These are phyloP conservation scores for Actinomucor elegans DNA, from an alignment of 371 early-diverging fungal species.

Conservation along the genomic window DNA sequence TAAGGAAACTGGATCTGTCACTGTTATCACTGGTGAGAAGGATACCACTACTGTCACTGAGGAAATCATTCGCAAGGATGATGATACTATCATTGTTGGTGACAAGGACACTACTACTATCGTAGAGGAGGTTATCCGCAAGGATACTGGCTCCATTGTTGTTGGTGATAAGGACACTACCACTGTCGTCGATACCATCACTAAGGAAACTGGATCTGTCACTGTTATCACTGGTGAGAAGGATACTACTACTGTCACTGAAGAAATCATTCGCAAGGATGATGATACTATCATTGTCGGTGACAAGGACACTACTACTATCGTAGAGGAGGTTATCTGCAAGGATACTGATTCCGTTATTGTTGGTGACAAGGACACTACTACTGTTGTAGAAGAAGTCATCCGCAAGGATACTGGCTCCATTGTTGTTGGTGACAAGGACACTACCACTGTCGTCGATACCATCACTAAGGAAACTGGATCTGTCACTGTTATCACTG, in stretches of 20 bases:
- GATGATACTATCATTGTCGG: conserved; percentile 3
- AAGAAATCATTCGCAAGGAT: background rate
- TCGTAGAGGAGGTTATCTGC: background rate
- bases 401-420: background rate
- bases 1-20: too few relatives aligned
- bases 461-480: background rate
- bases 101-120: background rate
- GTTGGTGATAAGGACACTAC: too few relatives aligned
- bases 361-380: background rate
- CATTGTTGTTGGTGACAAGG: background rate
- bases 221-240: too few relatives aligned
- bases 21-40: background rate
- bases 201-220: too few relatives aligned
- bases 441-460: too few relatives aligned
- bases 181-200: too few relatives aligned
- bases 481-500: background rate
- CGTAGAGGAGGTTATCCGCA: background rate
- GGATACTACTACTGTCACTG: too few relatives aligned
- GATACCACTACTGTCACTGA: background rate
- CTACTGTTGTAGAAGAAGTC: background rate
- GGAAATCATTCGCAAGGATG: background rate
- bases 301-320: background rate
- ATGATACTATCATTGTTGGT: background rate
- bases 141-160: background rate
- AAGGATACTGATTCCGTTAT: conserved; percentile 1